phyloP scores from a whole-genome alignment of 2,329 filamentous ascomycete species.

The Zasmidium cellare region DNA sequence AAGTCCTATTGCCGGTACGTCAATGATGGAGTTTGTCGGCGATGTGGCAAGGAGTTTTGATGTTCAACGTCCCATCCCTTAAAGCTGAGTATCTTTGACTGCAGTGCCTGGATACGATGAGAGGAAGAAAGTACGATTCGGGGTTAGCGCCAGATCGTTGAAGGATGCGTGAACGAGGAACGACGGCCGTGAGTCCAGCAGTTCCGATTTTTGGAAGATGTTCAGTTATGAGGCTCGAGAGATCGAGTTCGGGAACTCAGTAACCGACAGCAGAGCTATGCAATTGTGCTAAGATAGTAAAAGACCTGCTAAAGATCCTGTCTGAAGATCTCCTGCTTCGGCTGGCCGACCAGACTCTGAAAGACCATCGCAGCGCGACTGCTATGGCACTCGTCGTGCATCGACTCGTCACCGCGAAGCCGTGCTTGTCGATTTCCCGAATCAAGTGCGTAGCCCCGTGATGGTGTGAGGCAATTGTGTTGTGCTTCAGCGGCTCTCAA shows the following conservation, averaged over 20 bases:
- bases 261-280: neutral
- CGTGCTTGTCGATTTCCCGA: neutral
- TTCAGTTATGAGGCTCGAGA: neutral
- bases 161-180: neutral
- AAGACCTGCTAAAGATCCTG: neutral
- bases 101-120: neutral
- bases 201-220: neutral
- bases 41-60: neutral
- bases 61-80: neutral
- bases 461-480: constrained; percentile 47
- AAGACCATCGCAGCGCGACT: neutral
- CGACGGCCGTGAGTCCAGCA: neutral
- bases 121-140: neutral
- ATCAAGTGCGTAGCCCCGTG: neutral
- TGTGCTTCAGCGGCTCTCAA: constrained; percentile 54
- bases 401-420: neutral
- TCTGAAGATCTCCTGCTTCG: neutral
- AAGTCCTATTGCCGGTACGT: neutral
- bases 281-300: too few relatives aligned
- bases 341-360: neutral
- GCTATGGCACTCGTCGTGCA: neutral
- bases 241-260: too few relatives aligned
- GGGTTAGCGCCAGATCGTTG: neutral
- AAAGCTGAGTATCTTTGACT: neutral
- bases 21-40: neutral